Base-by-base conservation (phyloP, 805 yeast genomes). In the Kodamaea nitidulidarum region DNA sequence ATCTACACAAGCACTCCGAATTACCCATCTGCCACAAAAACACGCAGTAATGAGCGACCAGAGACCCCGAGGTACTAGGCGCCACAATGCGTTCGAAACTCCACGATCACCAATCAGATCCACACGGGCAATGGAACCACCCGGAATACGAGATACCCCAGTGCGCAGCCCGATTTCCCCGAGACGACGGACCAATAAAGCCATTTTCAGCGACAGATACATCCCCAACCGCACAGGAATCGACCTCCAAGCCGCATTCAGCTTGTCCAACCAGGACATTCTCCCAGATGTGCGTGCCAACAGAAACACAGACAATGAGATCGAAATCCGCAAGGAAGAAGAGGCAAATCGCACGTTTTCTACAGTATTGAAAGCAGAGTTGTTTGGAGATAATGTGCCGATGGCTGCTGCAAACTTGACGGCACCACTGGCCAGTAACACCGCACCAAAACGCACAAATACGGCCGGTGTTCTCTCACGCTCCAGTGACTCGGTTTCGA, bases 261-360 rank as follows among this genome's bases (percentile, higher is more conserved):
- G 80, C 42, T 61, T 80, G 36, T 71, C 71, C 16, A 62, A 63
- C 37, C 75, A 69, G 41, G 75, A 67, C 12, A 54, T 73, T 56
- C 14, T 62, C 12, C 70, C 71, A 2, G 63, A 63, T 32, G 47
- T 61, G 25, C 45, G 65, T 25, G 50, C 55, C 36, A 30, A 60
- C 57, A 33, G 52, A 52, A 24, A 42, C 43, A 55, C 63, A 6
- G 80, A 75, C 37, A 73, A 73, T 47, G 95, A 84, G 50, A 64
- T 83, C 15, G 93, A 85, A 45, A 65, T 70, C 27, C 74, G 81
- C 46, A 71, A 79, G 47, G 87, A 81, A 53, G 83, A 81, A 49
- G 95, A 86, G 53, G 96, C 96, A 4, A 86, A 86, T 56, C 69
- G 84, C 47, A 86, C 95, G 0, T 93, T 90, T 60, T 81, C 90